These are phyloP conservation scores for Apophysomyces variabilis DNA, from an alignment of 371 early-diverging fungal genomes.

Conservation along the genomic window DNA sequence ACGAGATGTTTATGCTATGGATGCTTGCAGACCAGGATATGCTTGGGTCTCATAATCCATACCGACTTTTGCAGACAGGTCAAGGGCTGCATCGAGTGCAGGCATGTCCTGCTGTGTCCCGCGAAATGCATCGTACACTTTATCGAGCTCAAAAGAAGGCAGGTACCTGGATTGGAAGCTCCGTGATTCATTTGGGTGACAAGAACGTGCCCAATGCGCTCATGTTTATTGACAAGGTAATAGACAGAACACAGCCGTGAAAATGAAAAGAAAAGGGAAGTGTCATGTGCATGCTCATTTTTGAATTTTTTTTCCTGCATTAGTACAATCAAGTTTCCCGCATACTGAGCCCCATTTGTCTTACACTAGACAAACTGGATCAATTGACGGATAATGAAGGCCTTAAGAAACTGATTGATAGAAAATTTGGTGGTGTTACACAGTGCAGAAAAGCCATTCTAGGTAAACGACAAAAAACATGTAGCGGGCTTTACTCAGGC, in stretches of 20 bases:
- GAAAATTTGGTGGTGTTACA: conserved; percentile 69
- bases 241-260: neutral
- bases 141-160: conserved; percentile 86
- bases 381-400: conserved; percentile 60
- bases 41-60: conserved; percentile 69
- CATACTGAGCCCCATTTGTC: conserved; percentile 88
- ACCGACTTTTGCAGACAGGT: conserved; percentile 93
- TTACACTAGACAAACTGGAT: conserved; percentile 76
- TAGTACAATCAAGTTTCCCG: conserved; percentile 95
- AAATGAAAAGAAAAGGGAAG: no score
- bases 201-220: conserved; percentile 92
- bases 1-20: conserved; percentile 98
- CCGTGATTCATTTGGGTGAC: conserved; percentile 96
- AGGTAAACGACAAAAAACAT: conserved; percentile 23
- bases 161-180: conserved; percentile 93
- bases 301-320: neutral
- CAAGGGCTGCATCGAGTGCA: conserved; percentile 94
- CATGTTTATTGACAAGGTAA: conserved; percentile 93
- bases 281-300: neutral
- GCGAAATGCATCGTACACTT: conserved; percentile 89
- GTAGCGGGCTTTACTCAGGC: neutral
- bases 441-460: conserved; percentile 73
- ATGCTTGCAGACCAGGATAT: conserved; percentile 88
- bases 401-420: conserved; percentile 66
- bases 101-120: conserved; percentile 79